Evolutionary conservation across 257 asterid genomes (phyloP).

Genomic region (Solanum stenotomum): DNA sequence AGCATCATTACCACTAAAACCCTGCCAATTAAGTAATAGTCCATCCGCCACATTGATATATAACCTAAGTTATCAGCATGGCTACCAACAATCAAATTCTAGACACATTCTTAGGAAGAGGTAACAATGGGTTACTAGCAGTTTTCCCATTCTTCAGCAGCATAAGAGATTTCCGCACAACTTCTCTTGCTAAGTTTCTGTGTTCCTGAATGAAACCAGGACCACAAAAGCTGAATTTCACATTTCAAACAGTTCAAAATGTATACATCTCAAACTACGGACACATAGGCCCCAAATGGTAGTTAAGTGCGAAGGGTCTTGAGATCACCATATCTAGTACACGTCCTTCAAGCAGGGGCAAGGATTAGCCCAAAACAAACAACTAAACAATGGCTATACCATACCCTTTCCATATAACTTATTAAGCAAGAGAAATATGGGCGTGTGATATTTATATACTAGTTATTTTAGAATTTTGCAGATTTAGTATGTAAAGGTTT

Average conservation of each 20-base stretch:
- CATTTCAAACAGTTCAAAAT: background rate
- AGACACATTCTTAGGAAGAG: slow-evolving; percentile 56
- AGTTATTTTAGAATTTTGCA: no score
- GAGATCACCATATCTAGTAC: background rate
- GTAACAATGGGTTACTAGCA: slow-evolving; percentile 40
- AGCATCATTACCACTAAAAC: slow-evolving; percentile 56
- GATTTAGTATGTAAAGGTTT: no score
- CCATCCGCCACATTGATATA: slow-evolving; percentile 86
- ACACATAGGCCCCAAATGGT: background rate
- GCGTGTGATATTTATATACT: no score
- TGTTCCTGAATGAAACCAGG: slow-evolving; percentile 40
- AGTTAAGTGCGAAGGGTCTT: background rate
- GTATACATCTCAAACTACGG: background rate
- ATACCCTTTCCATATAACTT: no score
- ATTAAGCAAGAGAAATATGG: no score
- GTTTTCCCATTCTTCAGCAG: slow-evolving; percentile 73
- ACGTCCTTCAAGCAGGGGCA: background rate
- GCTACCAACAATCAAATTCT: slow-evolving; percentile 65
- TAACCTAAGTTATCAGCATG: slow-evolving; percentile 82
- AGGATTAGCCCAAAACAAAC: background rate
- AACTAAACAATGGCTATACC: no score
- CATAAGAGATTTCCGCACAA: slow-evolving; percentile 75
- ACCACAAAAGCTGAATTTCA: background rate
- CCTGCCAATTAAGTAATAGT: slow-evolving; percentile 60
- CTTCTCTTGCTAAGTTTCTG: slow-evolving; percentile 75